Base-by-base conservation (phyloP, 495 filamentous ascomycete species). In the Penicillium soppii region DNA sequence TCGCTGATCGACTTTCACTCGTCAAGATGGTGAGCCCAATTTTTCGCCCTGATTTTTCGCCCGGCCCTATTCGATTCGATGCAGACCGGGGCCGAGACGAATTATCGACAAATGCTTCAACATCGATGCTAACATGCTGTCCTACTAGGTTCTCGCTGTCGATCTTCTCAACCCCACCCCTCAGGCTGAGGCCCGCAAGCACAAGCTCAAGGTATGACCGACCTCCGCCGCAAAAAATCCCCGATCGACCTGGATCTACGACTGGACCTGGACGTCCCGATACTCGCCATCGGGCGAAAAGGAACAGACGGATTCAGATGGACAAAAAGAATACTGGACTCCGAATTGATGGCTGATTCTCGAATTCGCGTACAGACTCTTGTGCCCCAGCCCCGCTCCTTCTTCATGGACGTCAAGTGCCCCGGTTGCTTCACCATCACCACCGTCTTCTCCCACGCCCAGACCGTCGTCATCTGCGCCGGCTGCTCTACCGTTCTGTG, bases 331-430 rank as follows among this genome's bases (percentile, higher is more conserved):
- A 32, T 32, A 27, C 25, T 5, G 9, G 4, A 27, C 29, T 12
- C 5, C 7, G 10, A 16, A 29, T 35, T 33, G 43, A 46, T 53
- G 32, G 61, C 62, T 61, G 53, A 68, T 53, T 30, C 15, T 27
- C 33, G 32, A 29, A 10, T 23, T 27, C 7, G 27, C 10, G 42
- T 10, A 51, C 61, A 97, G 94, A 88, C 82, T 48, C 86, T 98
- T 66, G 94, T 98, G 67, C 94, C 94, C 63, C 86, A 84, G 52
- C 94, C 94, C 56, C 90, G 94, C 65, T 96, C 91, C 62, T 98
- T 97, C 86, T 98, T 98, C 85, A 98, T 98, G 94, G 94, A 98
- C 66, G 94, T 98, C 79, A 98, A 97, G 84, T 98, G 94, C 86
- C 94, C 92, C 69, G 94, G 94, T 68, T 98, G 94, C 87, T 98